Base-by-base conservation (phyloP, 306 rosid species). In the Vigna nakashimae region DNA sequence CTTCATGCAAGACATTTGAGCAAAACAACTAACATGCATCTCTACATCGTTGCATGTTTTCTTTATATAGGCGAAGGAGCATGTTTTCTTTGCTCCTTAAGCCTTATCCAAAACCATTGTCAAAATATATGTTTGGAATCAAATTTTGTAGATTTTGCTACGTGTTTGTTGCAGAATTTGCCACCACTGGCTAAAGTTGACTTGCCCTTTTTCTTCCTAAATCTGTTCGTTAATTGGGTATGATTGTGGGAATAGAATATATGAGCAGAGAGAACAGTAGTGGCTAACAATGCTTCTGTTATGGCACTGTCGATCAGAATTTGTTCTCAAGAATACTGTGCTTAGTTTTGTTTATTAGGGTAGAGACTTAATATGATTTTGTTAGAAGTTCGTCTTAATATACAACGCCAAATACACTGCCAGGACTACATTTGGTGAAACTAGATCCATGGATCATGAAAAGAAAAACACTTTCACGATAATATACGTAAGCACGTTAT, bases 181-280 rank as follows among this genome's bases (percentile, higher is more conserved):
- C 5, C 15, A 53, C 66, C 59, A 50, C 56, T 36, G 50, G 6
- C 28, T 68, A 50, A 53, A 50, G 80, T 79, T 79, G 83, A 78
- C 68, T 73, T 0, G 13, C 38, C 10, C 26, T 38, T 65, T 82
- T 62, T 57, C 64, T 38, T 82, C 48, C 53, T 15, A 26, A 40
- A 1, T 46, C 32, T 69, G 43, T 62, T 62, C 55, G 22, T 69
- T 70, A 60, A 57, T 53, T 71, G 72, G 43, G 50, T 52, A 60
- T 10, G 10, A 42, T 63, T 79, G 74, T 58, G 82, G 82, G 89
- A 82, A 85, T 79, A 85, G 89, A 79, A 85, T 75, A 57, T 13
- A 57, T 13, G 40, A 49, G 55, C 24, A 55, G 14, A 32, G 51
- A 34, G 16, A 32, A 16, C 16, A 0, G 18, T 69, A 17, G 45